phyloP scores from a whole-genome alignment of 2,329 filamentous ascomycete genomes.

The Ophiostoma angusticollis region DNA sequence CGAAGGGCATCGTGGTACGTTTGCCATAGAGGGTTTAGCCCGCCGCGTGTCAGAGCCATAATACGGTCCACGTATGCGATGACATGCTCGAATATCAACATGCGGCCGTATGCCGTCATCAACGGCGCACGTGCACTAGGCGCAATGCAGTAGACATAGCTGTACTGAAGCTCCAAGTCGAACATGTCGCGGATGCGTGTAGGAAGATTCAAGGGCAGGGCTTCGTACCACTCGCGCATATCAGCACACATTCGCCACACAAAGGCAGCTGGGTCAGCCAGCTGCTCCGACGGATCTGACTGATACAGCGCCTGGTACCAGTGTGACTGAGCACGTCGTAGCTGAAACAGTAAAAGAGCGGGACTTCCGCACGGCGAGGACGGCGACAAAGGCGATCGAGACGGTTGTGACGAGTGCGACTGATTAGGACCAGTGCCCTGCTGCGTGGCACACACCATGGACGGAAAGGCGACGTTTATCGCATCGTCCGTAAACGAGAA shows the following conservation, averaged over 20 bases:
- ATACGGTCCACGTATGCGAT: slow-evolving; percentile 71
- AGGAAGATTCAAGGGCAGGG: slow-evolving; percentile 54
- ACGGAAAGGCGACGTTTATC: slow-evolving; percentile 66
- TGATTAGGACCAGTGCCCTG: background rate
- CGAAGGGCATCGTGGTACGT: slow-evolving; percentile 82
- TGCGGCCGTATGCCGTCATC: slow-evolving; percentile 63
- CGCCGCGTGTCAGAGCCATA: slow-evolving; percentile 49
- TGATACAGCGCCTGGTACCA: slow-evolving; percentile 89
- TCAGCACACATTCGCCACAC: slow-evolving; percentile 64
- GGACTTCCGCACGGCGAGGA: slow-evolving; percentile 46
- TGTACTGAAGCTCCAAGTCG: slow-evolving; percentile 79
- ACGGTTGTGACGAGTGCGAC: slow-evolving; percentile 20
- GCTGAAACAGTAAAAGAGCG: slow-evolving; percentile 65
- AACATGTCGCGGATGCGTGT: slow-evolving; percentile 61
- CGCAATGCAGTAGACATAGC: slow-evolving; percentile 78
- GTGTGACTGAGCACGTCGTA: slow-evolving; percentile 73
- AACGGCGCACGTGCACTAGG: slow-evolving; percentile 62
- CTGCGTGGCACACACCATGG: slow-evolving; percentile 21
- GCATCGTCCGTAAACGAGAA: slow-evolving; percentile 93
- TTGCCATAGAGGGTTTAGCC: slow-evolving; percentile 51
- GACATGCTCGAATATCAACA: slow-evolving; percentile 75
- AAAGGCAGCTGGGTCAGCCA: slow-evolving; percentile 55
- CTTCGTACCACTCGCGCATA: slow-evolving; percentile 70
- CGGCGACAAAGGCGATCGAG: slow-evolving; percentile 28
- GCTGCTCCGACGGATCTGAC: slow-evolving; percentile 50